A percentile compares a stretch with the other conserved stretches of the same genome.
phyloP scores from a whole-genome alignment of 129 eudicot species.

The Tagetes erecta region DNA sequence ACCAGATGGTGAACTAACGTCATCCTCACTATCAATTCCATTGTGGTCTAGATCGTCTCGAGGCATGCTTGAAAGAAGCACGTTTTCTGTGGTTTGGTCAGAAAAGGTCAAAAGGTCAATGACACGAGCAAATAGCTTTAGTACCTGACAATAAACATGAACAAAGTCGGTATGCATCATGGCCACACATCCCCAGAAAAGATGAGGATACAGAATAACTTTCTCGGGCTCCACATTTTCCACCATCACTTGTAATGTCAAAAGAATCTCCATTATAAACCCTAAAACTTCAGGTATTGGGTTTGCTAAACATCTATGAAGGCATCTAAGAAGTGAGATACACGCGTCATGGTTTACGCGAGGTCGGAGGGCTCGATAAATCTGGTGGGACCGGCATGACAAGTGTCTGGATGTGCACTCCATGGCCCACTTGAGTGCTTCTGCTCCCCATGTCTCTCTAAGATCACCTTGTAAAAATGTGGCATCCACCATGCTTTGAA shows the following conservation, averaged over 20 bases:
- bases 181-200: slow-evolving; percentile 98
- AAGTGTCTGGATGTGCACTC: slow-evolving; percentile 95
- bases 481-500: slow-evolving; percentile 96
- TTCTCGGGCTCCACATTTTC: slow-evolving; percentile 95
- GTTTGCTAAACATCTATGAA: slow-evolving; percentile 73
- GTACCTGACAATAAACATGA: slow-evolving; percentile 91
- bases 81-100: slow-evolving; percentile 82
- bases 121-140: slow-evolving; percentile 81
- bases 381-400: slow-evolving; percentile 95
- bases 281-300: slow-evolving; percentile 84
- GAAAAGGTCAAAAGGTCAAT: slow-evolving; percentile 73
- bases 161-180: slow-evolving; percentile 96
- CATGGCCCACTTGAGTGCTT: slow-evolving; percentile 96
- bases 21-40: slow-evolving; percentile 41
- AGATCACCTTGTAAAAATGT: slow-evolving; percentile 90
- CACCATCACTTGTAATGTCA: slow-evolving; percentile 94
- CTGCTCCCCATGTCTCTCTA: slow-evolving; percentile 92
- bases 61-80: slow-evolving; percentile 95
- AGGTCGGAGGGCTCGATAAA: slow-evolving; percentile 88
- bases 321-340: slow-evolving; percentile 76
- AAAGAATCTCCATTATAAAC: slow-evolving; percentile 75
- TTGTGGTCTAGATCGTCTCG: slow-evolving; percentile 70
- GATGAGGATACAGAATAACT: slow-evolving; percentile 90
- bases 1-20: slow-evolving; percentile 34
- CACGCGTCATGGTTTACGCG: slow-evolving; percentile 79